phyloP scores from a whole-genome alignment of 441 rosid species.

The Isatis lusitanica region DNA sequence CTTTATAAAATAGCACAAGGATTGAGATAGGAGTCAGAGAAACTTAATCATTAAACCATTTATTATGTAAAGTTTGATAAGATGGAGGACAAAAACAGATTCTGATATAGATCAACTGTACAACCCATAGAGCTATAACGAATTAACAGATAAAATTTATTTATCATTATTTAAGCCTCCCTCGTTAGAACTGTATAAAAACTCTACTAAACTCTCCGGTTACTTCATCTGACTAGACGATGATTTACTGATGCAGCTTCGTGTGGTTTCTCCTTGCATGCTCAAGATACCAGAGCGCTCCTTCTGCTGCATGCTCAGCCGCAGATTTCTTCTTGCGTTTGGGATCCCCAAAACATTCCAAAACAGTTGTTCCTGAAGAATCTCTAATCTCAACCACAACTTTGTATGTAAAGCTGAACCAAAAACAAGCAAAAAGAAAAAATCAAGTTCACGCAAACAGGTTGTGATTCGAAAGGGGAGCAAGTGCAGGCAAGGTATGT shows the following conservation, averaged over 20 bases:
- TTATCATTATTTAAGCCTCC: neutral
- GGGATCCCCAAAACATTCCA: slow-evolving; percentile 56
- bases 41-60: neutral
- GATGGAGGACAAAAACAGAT: neutral
- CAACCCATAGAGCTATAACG: neutral
- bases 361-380: slow-evolving; percentile 12
- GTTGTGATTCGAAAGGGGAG: neutral
- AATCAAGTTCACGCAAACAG: slow-evolving; percentile 6
- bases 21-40: neutral
- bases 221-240: neutral
- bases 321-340: slow-evolving; percentile 51
- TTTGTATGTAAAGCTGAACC: slow-evolving; percentile 54
- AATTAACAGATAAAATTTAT: neutral
- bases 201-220: neutral
- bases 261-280: slow-evolving; percentile 24
- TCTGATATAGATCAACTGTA: slow-evolving; percentile 2
- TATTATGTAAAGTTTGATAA: neutral
- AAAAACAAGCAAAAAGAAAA: neutral
- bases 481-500: neutral
- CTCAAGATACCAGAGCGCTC: slow-evolving; percentile 61
- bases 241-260: neutral
- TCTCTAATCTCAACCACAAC: slow-evolving; percentile 45
- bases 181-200: neutral
- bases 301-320: slow-evolving; percentile 76
- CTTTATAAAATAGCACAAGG: neutral